Base-by-base conservation (phyloP, 1,284 basidiomycete genomes). In the Cystobasidiaceae sp. region DNA sequence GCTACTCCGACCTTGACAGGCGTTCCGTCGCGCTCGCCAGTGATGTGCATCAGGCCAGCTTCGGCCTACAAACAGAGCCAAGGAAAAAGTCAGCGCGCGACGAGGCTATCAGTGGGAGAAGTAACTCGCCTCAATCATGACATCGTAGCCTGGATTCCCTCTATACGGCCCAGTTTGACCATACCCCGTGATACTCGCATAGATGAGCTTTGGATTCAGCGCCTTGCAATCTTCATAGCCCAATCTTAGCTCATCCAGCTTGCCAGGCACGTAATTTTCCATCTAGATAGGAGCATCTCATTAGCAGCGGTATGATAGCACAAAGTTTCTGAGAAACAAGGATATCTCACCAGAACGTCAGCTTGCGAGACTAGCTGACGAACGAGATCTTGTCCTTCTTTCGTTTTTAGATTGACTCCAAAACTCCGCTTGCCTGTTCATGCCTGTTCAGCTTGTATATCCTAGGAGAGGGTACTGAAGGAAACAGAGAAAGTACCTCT, bases 21-120 rank as follows among this genome's bases (percentile, higher is more conserved):
- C 15, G 85, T 83, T 2, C 92, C 85, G 72, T 89, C 87, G 6
- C 86, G 82, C 78, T 97, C 93, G 49, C 93, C 93, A 8, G 93
- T 97, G 73, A 93, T 93, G 77, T 93, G 90, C 90, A 94, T 93
- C 52, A 94, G 78, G 13, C 92, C 92, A 28, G 91, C 91, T 78
- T 94, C 90, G 11, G 86, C 91, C 75, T 93, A 90, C 43, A 93
- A 33, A 90, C 1, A 7, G 21, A 3, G n/a, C 8, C 9, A 4
- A 2, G 5, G 44, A 28, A 63, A 34, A 2, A 1, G 27, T 1
- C 13, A 17, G 19, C 1, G n/a, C 17, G 1, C 17, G 43, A 23
- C 2, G 9, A 13, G 28, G 37, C 2, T 2, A 15, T 15, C 13
- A 3, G 52, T 52, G 13, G 37, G 11, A 11, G n/a, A 39, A 39